These are phyloP conservation scores for Collybia sp. DNA, from an alignment of 768 basidiomycete genomes.

Conservation along the genomic window DNA sequence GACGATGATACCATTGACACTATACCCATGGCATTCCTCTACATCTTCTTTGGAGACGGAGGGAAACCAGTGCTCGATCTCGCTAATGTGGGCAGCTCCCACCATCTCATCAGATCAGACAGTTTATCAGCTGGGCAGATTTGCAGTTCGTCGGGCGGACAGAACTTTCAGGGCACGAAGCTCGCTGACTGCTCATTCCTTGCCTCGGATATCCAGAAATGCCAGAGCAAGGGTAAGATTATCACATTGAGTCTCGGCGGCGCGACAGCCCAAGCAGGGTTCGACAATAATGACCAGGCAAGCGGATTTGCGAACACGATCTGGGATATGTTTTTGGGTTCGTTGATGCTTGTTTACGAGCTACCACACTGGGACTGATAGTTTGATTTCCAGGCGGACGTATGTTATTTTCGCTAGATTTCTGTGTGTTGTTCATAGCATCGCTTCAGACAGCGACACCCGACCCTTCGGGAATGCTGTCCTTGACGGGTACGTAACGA, in stretches of 20 bases:
- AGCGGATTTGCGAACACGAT: constrained; percentile 51
- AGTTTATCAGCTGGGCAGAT: constrained; percentile 29
- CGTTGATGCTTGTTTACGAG: constrained; percentile 1
- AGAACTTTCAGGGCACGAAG: constrained; percentile 52
- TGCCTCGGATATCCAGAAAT: constrained; percentile 55
- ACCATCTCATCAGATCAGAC: neutral
- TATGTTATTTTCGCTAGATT: constrained; percentile 11
- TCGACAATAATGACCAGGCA: constrained; percentile 50
- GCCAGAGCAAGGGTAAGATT: constrained; percentile 58
- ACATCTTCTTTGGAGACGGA: constrained; percentile 57
- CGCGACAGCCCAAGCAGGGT: constrained; percentile 52
- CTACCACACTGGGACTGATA: too few species aligned
- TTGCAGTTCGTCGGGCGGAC: constrained; percentile 41
- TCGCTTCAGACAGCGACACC: constrained; percentile 28
- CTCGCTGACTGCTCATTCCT: constrained; percentile 64
- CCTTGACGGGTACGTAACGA: constrained; percentile 59
- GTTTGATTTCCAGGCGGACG: constrained; percentile 19
- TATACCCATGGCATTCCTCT: constrained; percentile 57
- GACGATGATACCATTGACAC: constrained; percentile 59
- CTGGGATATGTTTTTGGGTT: constrained; percentile 69
- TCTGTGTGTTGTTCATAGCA: neutral
- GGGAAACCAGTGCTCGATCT: constrained; percentile 57
- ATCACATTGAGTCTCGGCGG: constrained; percentile 53
- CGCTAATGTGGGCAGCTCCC: constrained; percentile 41
- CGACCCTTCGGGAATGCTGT: constrained; percentile 67